Base-by-base conservation (phyloP, 495 filamentous ascomycete species). In the Daldinia loculata region DNA sequence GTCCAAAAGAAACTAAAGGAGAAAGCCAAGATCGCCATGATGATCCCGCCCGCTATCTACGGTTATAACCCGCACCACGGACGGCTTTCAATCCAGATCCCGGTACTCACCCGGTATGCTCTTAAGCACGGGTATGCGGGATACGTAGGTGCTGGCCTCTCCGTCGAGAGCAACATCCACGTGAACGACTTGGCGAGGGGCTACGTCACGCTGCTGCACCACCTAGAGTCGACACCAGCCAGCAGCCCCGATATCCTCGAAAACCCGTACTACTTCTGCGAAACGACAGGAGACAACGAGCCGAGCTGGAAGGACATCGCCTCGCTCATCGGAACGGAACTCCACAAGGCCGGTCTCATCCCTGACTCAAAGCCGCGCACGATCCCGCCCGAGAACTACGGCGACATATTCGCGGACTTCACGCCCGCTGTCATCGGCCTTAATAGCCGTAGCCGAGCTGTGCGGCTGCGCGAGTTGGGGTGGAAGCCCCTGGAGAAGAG, bases 21-120 rank as follows among this genome's bases (percentile, higher is more conserved):
- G 15, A 70, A 75, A 22, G 80, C 82, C 19, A 89, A 87, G 74
- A 89, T 89, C 0, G 91, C 92, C 3, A 87, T 95, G 74, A 84
- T 95, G 34, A 92, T 88, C 69, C 91, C 93, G 12, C 91, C 92
- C 1, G 86, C 84, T 0, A 95, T 95, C 72, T 94, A 93, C 74
- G 92, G 92, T 4, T 61, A 79, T 32, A 75, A 74, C 63, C 62
- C 71, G 5, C 63, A 64, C 11, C 48, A 63, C 14, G 91, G 90
- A 4, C 86, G 91, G 27, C 83, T 86, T 64, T 89, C 87, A 57
- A 75, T 85, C 39, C 92, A 95, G 71, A 83, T 89, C 0, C 89
- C 90, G 50, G 77, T 77, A 29, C 78, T 95, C 7, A 79, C 83
- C 6, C 74, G 80, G 1, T 79, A 76, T 3, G 88, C 88, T 0